Evolutionary conservation across 2,329 filamentous ascomycete species (phyloP), one percentile per base, ranked within the genome.

Genomic region (Chaetomium globosum): DNA sequence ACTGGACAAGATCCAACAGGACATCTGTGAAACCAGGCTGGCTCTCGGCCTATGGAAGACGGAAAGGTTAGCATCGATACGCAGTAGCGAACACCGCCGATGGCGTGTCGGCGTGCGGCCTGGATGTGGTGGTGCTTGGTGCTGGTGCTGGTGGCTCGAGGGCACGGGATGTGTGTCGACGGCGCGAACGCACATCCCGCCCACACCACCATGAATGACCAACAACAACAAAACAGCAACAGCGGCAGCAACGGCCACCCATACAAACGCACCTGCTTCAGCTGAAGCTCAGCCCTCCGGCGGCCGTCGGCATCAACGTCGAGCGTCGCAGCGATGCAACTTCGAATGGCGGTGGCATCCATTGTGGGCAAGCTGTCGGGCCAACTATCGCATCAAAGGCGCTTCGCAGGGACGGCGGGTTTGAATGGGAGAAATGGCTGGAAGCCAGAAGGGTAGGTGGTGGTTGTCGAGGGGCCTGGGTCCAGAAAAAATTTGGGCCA

Each of bases 1-100:
- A 85, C 80, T 96, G 90, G 72, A 98, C 83, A 74, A 99, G 93
- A 76, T 96, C 92, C 74, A 97, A 84, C 68, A 98, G 87, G 73
- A 92, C 91, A 78, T 95, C 91, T 76, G 91, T 89, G 79, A 99
- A 98, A 71, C 93, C 93, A 67, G 90, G 84, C 78, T 93, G 89
- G 73, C 92, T 88, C 82, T 98, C 94, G 76, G 95, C 92, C 93
- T 97, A 76, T 48, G 67, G 64, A 31, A 64, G 51, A 65, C 66
- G 58, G 49, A 19, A 36, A 56, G 52, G 66, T 69, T 64, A 67
- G 69, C 66, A 69, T 72, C 73, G 71, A 52, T 36, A 2, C 16
- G 16, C 16, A 43, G 43, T 48, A 43, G 64, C 53, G 63, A 59
- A 16, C 39, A 49, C 10, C 16, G 63, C 66, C 60, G 36, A 59